Evolutionary conservation across 2,329 filamentous ascomycete species (phyloP).

Genomic region (Cladosporium oxysporum): DNA sequence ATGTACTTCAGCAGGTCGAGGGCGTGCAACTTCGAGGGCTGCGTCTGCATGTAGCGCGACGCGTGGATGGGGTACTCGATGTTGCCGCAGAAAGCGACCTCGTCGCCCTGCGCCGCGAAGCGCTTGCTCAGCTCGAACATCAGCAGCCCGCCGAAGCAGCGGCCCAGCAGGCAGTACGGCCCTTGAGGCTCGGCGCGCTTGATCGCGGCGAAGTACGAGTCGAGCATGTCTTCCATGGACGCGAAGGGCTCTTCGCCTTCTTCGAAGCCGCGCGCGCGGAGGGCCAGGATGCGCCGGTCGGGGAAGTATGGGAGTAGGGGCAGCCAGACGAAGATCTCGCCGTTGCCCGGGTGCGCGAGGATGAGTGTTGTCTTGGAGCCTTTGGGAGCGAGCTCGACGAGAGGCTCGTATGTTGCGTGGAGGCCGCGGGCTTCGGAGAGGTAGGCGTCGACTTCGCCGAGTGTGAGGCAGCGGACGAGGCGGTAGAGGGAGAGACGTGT

Average conservation of each 20-base stretch:
- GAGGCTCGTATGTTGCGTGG: slow-evolving; percentile 24
- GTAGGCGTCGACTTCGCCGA: slow-evolving; percentile 23
- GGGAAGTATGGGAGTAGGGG: slow-evolving; percentile 41
- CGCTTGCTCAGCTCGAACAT: slow-evolving; percentile 54
- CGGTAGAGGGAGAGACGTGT: neutral
- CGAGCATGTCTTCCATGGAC: slow-evolving; percentile 44
- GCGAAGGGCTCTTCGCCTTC: slow-evolving; percentile 42
- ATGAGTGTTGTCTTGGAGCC: slow-evolving; percentile 33
- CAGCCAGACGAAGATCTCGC: slow-evolving; percentile 44
- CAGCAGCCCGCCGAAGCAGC: slow-evolving; percentile 53
- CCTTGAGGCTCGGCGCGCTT: slow-evolving; percentile 48
- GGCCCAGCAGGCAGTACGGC: slow-evolving; percentile 56
- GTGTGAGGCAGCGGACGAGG: neutral
- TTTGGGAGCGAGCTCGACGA: slow-evolving; percentile 18
- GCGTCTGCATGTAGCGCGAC: neutral
- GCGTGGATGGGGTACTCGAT: neutral
- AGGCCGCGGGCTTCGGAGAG: slow-evolving; percentile 34
- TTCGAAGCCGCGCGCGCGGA: slow-evolving; percentile 50
- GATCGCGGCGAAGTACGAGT: slow-evolving; percentile 46
- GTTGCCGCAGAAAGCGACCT: slow-evolving; percentile 1
- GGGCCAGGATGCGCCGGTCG: slow-evolving; percentile 50
- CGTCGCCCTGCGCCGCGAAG: slow-evolving; percentile 38
- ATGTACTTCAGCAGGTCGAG: neutral
- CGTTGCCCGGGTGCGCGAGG: slow-evolving; percentile 43
- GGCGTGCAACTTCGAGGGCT: neutral